A percentile compares a stretch with the other conserved stretches of the same genome.
These are phyloP conservation scores for Chionographis japonica DNA, from an alignment of 106 monocot species.

Conservation along the genomic window DNA sequence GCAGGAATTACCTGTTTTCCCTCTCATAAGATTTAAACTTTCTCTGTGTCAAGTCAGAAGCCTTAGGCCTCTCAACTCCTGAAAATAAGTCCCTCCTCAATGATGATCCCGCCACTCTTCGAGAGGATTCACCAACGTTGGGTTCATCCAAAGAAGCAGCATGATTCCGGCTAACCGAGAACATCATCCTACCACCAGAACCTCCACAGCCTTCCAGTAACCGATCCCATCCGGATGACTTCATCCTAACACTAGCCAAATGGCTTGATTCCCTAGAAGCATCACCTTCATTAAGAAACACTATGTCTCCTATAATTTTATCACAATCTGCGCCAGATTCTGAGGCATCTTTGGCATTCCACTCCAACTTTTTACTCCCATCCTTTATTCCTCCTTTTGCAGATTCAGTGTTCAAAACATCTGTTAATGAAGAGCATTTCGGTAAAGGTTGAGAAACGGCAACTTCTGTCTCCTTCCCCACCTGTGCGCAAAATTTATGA, in stretches of 20 bases:
- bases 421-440: constrained; percentile 5
- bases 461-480: constrained; percentile 6
- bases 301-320: not conserved
- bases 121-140: constrained; percentile 8
- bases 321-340: not conserved
- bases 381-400: constrained; percentile 7
- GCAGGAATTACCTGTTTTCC: constrained; percentile 51
- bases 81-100: constrained; percentile 29
- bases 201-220: constrained; percentile 29
- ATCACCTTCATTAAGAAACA: constrained; percentile 17
- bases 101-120: constrained; percentile 11
- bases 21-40: constrained; percentile 32
- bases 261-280: constrained; percentile 7
- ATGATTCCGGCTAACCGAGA: constrained; percentile 5
- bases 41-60: constrained; percentile 30
- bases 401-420: constrained; percentile 18
- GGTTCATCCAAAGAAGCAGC: constrained; percentile 2
- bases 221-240: constrained; percentile 72
- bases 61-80: constrained; percentile 28
- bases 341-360: constrained; percentile 1
- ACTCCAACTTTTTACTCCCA: constrained; percentile 4
- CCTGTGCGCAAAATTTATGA: constrained; percentile 3
- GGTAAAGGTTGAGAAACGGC: constrained; percentile 13
- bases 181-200: constrained; percentile 4
- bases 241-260: constrained; percentile 27